Evolutionary conservation across 1,284 basidiomycete species (phyloP), one percentile per base, ranked within the genome.

Genomic region (Abortiporus biennis): DNA sequence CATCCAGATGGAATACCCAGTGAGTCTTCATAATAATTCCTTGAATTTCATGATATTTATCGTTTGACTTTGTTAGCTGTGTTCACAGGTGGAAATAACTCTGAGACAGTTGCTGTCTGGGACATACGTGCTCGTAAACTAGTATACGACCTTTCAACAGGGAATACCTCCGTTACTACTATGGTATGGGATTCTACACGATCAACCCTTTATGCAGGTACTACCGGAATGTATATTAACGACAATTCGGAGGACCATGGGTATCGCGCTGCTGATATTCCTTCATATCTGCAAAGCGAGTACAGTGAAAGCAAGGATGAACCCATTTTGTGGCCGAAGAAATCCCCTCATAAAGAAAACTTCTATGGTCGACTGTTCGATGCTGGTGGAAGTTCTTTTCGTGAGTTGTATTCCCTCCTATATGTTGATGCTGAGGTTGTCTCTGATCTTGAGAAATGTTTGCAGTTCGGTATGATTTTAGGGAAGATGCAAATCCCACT

Each of bases 101-200:
- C 40, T n/a, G 53, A 68, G 43, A 43, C 47, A 16, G 58, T 69
- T 48, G 62, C 56, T 25, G 35, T 64, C 12, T 69, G 68, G 67
- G 67, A 71, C 46, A 45, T 67, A 11, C 65, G 68, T 24, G 60
- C 61, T 0, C 55, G 51, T 4, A 50, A 52, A 6, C 38, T 53
- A 3, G 51, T 67, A 6, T 70, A 68, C 53, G 67, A 69, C 41
- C 58, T 71, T 19, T 52, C 61, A 5, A 69, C 67, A 2, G 69
- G 68, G 17, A 70, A 71, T 49, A 69, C 64, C 43, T 37, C 42
- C 2, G 67, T 70, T 1, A 27, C 22, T 3, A 47, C 51, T 13
- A 47, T 70, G 43, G 57, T 53, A 1, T 70, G 67, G 67, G 62
- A 68, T 47, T 45, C 47, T 6, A 30, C 39, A 3, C 53, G 47